Evolutionary conservation across 1,284 basidiomycete genomes (phyloP), one percentile per base, ranked within the genome.

Genomic region (Fomitopsis palustris): DNA sequence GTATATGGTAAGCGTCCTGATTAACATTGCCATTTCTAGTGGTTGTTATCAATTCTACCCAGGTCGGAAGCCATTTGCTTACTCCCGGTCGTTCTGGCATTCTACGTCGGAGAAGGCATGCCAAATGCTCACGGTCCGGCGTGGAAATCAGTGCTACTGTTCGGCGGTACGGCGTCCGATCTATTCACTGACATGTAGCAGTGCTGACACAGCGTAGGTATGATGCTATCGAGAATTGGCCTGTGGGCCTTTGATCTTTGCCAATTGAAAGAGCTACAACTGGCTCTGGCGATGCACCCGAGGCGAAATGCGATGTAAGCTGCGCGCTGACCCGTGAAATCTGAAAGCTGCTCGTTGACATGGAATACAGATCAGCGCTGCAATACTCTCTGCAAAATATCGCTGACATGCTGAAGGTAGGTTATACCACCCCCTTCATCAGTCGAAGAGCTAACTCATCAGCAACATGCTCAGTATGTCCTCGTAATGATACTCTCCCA

Each of bases 221-320:
- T 84, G 72, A 79, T 80, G 14, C 63, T 80, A 1, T 80, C 77
- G 0, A 70, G 81, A 7, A 75, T 82, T 31, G 81, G 81, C 0
- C 70, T 83, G 0, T 83, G 81, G 81, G 73, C 76, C 0, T 83
- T 83, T 62, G 81, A 82, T 61, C 72, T 83, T 9, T 74, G 75
- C 25, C 81, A 83, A 59, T 70, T 81, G 23, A 77, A 81, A 49
- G 75, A 81, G 54, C 69, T 81, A n/a, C 80, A 81, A 64, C 68
- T 73, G 21, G 72, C 75, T 1, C 72, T 81, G 14, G 71, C 69
- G 8, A 56, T 69, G 4, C 75, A 81, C 63, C 78, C 78, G 2
- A 68, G 76, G n/a, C 69, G 77, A 9, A 81, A 80, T 57, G 69
- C 75, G 0, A 66, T 81, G 68, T 69, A 35, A 23, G 66, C 55